Evolutionary conservation across 2,329 filamentous ascomycete genomes (phyloP).

Genomic region (Colletotrichum lini): DNA sequence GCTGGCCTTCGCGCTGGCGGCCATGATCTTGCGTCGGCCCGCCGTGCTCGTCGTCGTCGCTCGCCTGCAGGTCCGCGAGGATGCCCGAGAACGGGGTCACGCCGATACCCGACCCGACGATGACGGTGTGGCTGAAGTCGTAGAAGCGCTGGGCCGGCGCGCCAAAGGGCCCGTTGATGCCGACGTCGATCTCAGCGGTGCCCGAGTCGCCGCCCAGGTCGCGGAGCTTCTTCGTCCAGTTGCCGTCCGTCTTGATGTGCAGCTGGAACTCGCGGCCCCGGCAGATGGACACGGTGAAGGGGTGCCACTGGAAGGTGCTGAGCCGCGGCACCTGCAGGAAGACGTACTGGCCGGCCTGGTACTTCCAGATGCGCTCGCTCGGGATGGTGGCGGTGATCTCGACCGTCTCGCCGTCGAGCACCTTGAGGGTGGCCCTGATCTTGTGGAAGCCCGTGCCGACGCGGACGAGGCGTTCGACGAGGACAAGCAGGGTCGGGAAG

Average conservation of each 20-base stretch:
- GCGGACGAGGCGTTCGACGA: slow-evolving; percentile 63
- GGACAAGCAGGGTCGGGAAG: slow-evolving; percentile 65
- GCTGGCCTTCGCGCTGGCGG: slow-evolving; percentile 29
- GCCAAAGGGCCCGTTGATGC: slow-evolving; percentile 71
- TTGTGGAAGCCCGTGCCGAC: slow-evolving; percentile 62
- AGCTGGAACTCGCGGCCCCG: slow-evolving; percentile 66
- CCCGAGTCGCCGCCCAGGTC: slow-evolving; percentile 56
- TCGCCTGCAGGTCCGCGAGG: slow-evolving; percentile 66
- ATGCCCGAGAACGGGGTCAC: slow-evolving; percentile 72
- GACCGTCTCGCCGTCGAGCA: slow-evolving; percentile 68
- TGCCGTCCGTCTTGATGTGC: slow-evolving; percentile 71
- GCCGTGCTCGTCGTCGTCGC: slow-evolving; percentile 56
- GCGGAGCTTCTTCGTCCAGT: slow-evolving; percentile 67
- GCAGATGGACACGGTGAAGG: slow-evolving; percentile 71
- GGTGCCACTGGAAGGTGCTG: slow-evolving; percentile 71
- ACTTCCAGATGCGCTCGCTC: slow-evolving; percentile 63
- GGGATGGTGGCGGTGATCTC: slow-evolving; percentile 64
- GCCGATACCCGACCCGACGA: slow-evolving; percentile 70
- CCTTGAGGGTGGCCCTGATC: slow-evolving; percentile 62
- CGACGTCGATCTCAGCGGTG: slow-evolving; percentile 59
- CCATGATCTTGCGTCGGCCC: slow-evolving; percentile 43
- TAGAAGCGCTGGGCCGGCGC: slow-evolving; percentile 72
- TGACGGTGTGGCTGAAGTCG: slow-evolving; percentile 69
- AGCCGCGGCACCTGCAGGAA: slow-evolving; percentile 68
- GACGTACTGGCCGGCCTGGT: slow-evolving; percentile 71